Base-by-base conservation (phyloP, 768 basidiomycete species). In the Leccinum rimulosum region DNA sequence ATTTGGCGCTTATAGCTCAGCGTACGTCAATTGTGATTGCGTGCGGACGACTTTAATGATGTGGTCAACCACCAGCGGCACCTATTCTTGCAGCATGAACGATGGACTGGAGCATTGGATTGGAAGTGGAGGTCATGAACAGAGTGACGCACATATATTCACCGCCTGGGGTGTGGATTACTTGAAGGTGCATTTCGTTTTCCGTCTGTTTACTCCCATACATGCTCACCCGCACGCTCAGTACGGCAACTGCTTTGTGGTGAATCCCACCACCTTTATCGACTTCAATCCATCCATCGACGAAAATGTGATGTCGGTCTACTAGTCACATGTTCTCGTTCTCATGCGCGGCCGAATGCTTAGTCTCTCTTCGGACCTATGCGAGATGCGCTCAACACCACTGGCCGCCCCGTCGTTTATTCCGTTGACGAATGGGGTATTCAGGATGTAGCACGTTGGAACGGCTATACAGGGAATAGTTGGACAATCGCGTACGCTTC, bases 401-500 rank as follows among this genome's bases (percentile, higher is more conserved):
- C 36, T 3, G 53, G 50, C 14, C 50, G 45, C 8, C 3, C 31
- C 2, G 76, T 84, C 50, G 73, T 82, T 3, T 84, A 79, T 61
- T 80, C 81, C 7, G 75, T 82, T 17, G 81, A 81, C 51, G 79
- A 77, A 61, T 78, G 75, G 75, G 81, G 82, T 36, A 76, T 80
- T 22, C 80, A 80, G 71, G 80, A 82, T 61, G 80, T 80, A 50
- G 82, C 80, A n/a, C 72, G 80, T 48, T 81, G 81, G 57, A 76
- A 73, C 11, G 72, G 74, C 40, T 60, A 70, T 33, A 78, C 80
- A 19, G 79, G 79, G 28, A 82, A 82, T 60, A 80, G 79, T 63
- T 82, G 82, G 77, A 74, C 79, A 61, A 81, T 82, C 36, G 7
- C 30, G 30, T 31, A 31, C 2, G 30, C 30, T 31, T 22, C 30